Percentiles rank a stretch among this genome's conserved stretches.
phyloP scores from a whole-genome alignment of 768 basidiomycete genomes.

The Tylopilus plumbeoviolaceoides region DNA sequence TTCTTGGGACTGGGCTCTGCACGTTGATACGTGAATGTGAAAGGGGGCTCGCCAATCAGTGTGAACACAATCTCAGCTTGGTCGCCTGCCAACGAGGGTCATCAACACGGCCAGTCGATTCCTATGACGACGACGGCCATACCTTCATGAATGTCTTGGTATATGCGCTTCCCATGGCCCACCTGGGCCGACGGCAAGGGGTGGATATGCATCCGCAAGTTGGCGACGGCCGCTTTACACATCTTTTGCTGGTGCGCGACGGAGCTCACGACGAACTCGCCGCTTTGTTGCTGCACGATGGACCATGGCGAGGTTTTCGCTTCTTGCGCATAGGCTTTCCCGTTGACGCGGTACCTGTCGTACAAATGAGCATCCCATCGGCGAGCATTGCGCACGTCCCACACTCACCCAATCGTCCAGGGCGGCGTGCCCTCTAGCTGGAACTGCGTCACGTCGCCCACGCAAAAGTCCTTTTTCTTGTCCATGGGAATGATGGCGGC shows the following conservation, averaged over 20 bases:
- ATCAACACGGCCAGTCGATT: neutral
- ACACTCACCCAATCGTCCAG: slow-evolving; percentile 77
- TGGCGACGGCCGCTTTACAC: slow-evolving; percentile 80
- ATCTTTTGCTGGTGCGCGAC: slow-evolving; percentile 91
- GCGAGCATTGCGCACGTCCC: neutral
- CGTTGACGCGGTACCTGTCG: slow-evolving; percentile 74
- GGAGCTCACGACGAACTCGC: slow-evolving; percentile 80
- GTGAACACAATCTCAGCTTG: slow-evolving; percentile 93
- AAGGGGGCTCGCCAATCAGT: slow-evolving; percentile 88
- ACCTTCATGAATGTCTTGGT: slow-evolving; percentile 92
- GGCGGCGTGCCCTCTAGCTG: slow-evolving; percentile 92
- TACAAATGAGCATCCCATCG: slow-evolving; percentile 1
- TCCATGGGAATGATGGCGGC: slow-evolving; percentile 88
- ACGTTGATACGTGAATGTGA: slow-evolving; percentile 93
- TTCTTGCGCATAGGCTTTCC: slow-evolving; percentile 67
- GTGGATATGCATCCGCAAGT: slow-evolving; percentile 72
- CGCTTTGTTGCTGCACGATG: slow-evolving; percentile 75
- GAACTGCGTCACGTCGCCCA: slow-evolving; percentile 87
- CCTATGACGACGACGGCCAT: neutral
- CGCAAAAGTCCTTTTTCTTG: slow-evolving; percentile 76
- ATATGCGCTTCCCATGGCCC: slow-evolving; percentile 73
- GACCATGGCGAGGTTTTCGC: slow-evolving; percentile 81
- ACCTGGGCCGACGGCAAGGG: slow-evolving; percentile 86
- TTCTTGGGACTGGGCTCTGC: slow-evolving; percentile 67
- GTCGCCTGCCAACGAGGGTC: slow-evolving; percentile 50